Conservation (phyloP, 306 rosid genomes). For the Crataegus laevigata region DNA sequence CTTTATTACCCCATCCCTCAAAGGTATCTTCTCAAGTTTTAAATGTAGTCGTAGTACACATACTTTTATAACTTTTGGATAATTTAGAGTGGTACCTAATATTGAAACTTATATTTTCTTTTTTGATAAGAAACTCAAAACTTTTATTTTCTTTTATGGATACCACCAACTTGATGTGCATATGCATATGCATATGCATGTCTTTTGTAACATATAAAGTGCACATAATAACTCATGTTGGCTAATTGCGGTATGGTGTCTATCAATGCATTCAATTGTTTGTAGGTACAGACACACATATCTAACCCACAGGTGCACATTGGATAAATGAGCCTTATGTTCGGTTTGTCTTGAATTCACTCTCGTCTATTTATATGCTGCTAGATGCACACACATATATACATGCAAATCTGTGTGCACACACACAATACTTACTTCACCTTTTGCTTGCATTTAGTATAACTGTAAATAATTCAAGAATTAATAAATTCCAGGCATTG, state of each 20-base stretch:
- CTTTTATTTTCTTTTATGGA: background rate
- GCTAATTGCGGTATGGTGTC: background rate
- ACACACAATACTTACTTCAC: background rate
- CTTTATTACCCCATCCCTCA: conserved; percentile 58
- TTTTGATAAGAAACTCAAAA: background rate
- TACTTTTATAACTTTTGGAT: background rate
- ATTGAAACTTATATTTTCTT: background rate
- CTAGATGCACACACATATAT: background rate
- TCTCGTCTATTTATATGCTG: background rate
- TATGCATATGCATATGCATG: background rate
- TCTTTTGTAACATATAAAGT: background rate
- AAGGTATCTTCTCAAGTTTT: conserved; percentile 38
- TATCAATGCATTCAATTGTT: background rate
- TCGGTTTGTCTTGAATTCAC: background rate
- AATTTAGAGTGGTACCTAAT: conserved; percentile 2
- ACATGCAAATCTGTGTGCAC: background rate
- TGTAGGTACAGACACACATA: background rate
- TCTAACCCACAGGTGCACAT: background rate
- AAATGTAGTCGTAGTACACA: background rate
- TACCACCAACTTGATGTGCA: background rate
- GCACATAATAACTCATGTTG: background rate
- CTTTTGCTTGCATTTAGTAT: conserved; percentile 7
- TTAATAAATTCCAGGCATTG: conserved; percentile 62
- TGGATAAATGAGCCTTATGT: background rate
- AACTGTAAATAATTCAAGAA: conserved; percentile 30